Conservation (phyloP, 768 basidiomycete genomes). For the Nidularia pulvinata region DNA sequence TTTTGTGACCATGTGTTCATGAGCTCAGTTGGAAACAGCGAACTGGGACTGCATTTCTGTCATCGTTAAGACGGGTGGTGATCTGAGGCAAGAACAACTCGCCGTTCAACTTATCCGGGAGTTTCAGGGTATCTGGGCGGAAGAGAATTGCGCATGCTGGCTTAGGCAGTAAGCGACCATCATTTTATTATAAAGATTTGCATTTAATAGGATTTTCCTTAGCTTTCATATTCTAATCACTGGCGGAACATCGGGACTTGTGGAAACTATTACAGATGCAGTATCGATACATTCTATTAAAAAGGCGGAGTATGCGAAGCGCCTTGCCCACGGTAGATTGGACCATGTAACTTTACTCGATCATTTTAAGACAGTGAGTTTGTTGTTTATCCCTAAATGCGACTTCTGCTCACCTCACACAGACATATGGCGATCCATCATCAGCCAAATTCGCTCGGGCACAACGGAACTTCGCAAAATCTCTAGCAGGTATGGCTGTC, state of each 20-base stretch:
- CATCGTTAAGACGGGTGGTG: slow-evolving; percentile 98
- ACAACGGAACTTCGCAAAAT: slow-evolving; percentile 93
- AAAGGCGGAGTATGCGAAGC: slow-evolving; percentile 95
- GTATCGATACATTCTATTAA: slow-evolving; percentile 99
- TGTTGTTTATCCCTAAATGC: neutral
- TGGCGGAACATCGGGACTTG: slow-evolving; percentile 88
- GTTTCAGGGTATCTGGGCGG: slow-evolving; percentile 93
- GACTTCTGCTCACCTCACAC: neutral
- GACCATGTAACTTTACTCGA: slow-evolving; percentile 90
- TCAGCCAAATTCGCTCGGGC: slow-evolving; percentile 89
- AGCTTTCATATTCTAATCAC: slow-evolving; percentile 98
- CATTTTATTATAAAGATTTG: neutral
- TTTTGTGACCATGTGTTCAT: slow-evolving; percentile 2
- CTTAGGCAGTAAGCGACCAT: slow-evolving; percentile 72
- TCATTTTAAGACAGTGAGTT: slow-evolving; percentile 83
- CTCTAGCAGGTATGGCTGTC: slow-evolving; percentile 65
- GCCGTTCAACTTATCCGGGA: slow-evolving; percentile 94
- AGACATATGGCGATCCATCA: slow-evolving; percentile 91
- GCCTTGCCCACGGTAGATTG: slow-evolving; percentile 76
- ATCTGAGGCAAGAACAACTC: slow-evolving; percentile 95
- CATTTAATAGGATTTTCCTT: neutral
- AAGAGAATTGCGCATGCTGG: slow-evolving; percentile 93
- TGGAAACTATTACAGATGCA: slow-evolving; percentile 98
- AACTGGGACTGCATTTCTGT: slow-evolving; percentile 93
- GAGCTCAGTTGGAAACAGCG: slow-evolving; percentile 31